These are phyloP conservation scores for Heteromeles arbutifolia DNA, from an alignment of 306 rosid species.

Conservation along the genomic window DNA sequence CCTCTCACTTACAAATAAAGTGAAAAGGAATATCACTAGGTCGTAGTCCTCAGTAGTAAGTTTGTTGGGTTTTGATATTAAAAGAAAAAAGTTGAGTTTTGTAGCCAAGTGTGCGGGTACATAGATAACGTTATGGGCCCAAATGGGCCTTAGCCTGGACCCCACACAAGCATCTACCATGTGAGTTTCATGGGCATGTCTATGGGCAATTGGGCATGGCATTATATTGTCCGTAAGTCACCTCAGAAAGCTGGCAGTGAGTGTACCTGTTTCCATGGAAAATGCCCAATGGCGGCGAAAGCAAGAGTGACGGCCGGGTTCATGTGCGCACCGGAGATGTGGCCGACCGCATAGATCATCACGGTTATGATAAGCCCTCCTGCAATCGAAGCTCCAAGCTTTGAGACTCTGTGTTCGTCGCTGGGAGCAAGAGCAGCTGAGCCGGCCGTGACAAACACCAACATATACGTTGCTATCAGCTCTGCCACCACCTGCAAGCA, in stretches of 20 bases:
- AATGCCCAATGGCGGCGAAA: slow-evolving; percentile 48
- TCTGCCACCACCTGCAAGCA: slow-evolving; percentile 64
- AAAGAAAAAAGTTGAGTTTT: not conserved
- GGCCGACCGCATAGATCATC: slow-evolving; percentile 83
- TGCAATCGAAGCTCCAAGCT: slow-evolving; percentile 65
- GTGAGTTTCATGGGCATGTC: not conserved
- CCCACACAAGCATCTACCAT: not conserved
- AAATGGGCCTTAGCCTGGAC: not conserved
- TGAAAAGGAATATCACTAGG: too few relatives aligned
- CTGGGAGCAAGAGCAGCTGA: slow-evolving; percentile 41
- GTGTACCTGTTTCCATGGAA: slow-evolving; percentile 76
- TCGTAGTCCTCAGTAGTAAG: too few relatives aligned
- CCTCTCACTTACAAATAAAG: too few relatives aligned
- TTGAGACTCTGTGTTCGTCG: slow-evolving; percentile 50
- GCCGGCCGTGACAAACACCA: slow-evolving; percentile 79
- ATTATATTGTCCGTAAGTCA: not conserved
- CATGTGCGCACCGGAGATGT: slow-evolving; percentile 85
- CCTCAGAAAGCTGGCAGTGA: not conserved
- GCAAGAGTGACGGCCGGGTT: slow-evolving; percentile 84
- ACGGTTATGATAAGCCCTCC: slow-evolving; percentile 66
- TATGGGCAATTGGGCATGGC: too few relatives aligned
- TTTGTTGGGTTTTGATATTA: too few relatives aligned
- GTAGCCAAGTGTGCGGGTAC: not conserved
- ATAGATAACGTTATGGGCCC: not conserved
- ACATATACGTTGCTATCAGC: slow-evolving; percentile 51